Evolutionary conservation across 164 flowering plant species (phyloP).

Genomic region (Paratinospora sagittata): DNA sequence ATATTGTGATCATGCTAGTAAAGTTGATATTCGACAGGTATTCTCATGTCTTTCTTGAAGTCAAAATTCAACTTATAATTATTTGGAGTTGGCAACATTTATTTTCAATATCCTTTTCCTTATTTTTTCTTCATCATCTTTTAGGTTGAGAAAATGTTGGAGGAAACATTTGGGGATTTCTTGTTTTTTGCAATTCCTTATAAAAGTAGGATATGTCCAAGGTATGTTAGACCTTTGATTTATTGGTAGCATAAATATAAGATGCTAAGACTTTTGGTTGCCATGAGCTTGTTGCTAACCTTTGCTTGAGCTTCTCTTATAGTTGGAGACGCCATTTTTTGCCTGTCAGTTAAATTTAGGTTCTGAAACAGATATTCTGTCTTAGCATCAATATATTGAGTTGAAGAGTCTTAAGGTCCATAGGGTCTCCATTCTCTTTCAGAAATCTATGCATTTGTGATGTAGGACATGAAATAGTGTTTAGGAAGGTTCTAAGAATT

Average conservation of each 20-base stretch:
- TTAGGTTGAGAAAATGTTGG: conserved; percentile 95
- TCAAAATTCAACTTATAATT: not conserved
- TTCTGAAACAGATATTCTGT: too few relatives aligned
- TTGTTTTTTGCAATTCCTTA: conserved; percentile 74
- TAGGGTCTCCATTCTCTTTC: too few relatives aligned
- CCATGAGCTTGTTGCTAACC: too few relatives aligned
- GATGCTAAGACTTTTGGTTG: not conserved
- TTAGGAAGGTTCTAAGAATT: too few relatives aligned
- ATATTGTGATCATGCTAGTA: conserved; percentile 50
- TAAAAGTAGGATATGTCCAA: conserved; percentile 73
- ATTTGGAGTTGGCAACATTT: not conserved
- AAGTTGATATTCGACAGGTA: conserved; percentile 69
- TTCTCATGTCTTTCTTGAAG: not conserved
- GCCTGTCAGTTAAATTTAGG: too few relatives aligned
- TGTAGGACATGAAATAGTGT: too few relatives aligned
- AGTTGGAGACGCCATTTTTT: too few relatives aligned
- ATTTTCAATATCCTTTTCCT: not conserved
- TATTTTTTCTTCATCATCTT: conserved; percentile 6
- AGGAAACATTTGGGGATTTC: conserved; percentile 54
- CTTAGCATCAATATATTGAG: too few relatives aligned
- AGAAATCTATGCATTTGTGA: too few relatives aligned
- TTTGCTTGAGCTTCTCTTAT: too few relatives aligned
- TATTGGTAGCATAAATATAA: not conserved
- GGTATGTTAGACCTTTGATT: conserved; percentile 28
- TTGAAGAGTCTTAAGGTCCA: too few relatives aligned